Percentiles rank a stretch among this genome's conserved stretches.
Evolutionary conservation across 768 basidiomycete genomes (phyloP).

Genomic region (Suillus lakei): DNA sequence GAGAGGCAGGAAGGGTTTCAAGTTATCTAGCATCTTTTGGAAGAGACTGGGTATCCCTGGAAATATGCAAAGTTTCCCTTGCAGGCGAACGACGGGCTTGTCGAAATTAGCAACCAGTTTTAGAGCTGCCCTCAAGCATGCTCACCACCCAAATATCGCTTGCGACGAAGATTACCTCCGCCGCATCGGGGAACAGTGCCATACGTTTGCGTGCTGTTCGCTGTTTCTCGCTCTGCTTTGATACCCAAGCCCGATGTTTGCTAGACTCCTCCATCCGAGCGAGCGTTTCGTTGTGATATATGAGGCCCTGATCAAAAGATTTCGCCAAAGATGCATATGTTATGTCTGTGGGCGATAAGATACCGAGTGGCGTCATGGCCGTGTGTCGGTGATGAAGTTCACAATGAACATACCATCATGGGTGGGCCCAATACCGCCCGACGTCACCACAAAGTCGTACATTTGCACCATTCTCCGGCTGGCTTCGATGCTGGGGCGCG

Average conservation of each 20-base stretch:
- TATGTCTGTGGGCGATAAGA: constrained; percentile 60
- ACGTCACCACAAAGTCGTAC: constrained; percentile 91
- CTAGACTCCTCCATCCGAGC: constrained; percentile 68
- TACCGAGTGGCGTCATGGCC: constrained; percentile 6
- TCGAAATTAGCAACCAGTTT: not conserved
- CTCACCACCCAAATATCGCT: constrained; percentile 87
- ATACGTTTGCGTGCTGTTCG: constrained; percentile 79
- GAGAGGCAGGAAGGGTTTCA: constrained; percentile 77
- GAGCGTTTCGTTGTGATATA: constrained; percentile 79
- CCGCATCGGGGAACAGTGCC: constrained; percentile 84
- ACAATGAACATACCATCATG: constrained; percentile 67
- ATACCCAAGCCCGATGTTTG: constrained; percentile 58
- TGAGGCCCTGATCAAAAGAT: constrained; percentile 75
- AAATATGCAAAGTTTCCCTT: constrained; percentile 87
- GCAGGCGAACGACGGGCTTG: constrained; percentile 85
- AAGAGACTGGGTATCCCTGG: constrained; percentile 91
- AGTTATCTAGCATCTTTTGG: constrained; percentile 75
- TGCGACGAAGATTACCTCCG: constrained; percentile 81
- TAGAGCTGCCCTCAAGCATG: constrained; percentile 13
- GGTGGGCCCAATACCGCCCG: constrained; percentile 91
- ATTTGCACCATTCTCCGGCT: constrained; percentile 77
- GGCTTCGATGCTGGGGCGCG: constrained; percentile 70
- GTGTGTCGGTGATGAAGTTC: not conserved
- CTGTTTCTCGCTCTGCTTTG: constrained; percentile 75
- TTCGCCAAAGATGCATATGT: constrained; percentile 88